These are phyloP conservation scores for Athelia psychrophila DNA, from an alignment of 1,284 basidiomycete species.

Conservation along the genomic window DNA sequence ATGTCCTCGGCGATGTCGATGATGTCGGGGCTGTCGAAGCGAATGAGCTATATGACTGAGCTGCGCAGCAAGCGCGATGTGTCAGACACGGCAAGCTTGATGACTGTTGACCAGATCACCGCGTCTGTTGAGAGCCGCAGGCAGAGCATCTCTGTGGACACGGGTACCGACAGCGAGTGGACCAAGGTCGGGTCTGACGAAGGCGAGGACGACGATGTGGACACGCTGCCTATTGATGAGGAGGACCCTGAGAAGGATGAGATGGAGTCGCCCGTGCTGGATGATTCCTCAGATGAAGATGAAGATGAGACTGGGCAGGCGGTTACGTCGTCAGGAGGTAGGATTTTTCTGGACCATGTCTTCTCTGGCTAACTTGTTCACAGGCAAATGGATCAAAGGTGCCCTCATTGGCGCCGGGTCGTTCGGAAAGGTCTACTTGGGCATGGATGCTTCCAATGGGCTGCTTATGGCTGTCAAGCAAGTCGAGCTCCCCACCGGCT, in stretches of 20 bases:
- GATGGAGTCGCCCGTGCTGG: conserved; percentile 37
- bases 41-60: conserved; percentile 78
- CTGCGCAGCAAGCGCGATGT: conserved; percentile 77
- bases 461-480: conserved; percentile 99
- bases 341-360: conserved; percentile 17
- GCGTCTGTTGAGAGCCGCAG: conserved; percentile 90
- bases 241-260: conserved; percentile 40
- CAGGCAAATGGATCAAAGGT: conserved; percentile 97
- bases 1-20: conserved; percentile 32
- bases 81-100: conserved; percentile 86
- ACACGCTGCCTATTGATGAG: conserved; percentile 35
- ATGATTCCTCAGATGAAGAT: conserved; percentile 41
- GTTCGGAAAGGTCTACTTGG: conserved; percentile 94
- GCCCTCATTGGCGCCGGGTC: conserved; percentile 97
- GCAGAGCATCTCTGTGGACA: conserved; percentile 45
- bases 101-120: conserved; percentile 98
- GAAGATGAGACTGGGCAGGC: conserved; percentile 45
- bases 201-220: conserved; percentile 36
- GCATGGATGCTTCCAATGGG: conserved; percentile 94
- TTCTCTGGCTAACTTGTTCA: background rate
- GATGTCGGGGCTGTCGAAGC: conserved; percentile 57
- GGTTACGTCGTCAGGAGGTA: conserved; percentile 66
- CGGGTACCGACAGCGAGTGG: conserved; percentile 58
- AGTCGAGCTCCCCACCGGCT: conserved; percentile 90
- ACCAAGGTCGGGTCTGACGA: conserved; percentile 53